Evolutionary conservation across 805 yeast genomes (phyloP).

Genomic region (Zygotorulaspora danielsina): DNA sequence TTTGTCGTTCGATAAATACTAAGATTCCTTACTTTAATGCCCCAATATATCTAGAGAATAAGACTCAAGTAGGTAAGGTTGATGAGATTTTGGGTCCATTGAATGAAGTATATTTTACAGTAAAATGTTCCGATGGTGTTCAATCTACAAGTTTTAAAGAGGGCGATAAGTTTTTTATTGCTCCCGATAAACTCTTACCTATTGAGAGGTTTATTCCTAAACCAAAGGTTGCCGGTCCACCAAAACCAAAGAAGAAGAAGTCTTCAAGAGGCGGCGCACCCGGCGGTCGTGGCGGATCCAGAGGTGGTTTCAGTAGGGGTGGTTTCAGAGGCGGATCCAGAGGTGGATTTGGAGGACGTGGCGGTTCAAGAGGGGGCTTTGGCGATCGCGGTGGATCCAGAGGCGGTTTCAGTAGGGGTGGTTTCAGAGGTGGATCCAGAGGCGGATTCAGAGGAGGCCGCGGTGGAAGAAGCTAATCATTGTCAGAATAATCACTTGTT

Average conservation of each 20-base stretch:
- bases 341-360: slow-evolving; percentile 43
- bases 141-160: slow-evolving; percentile 89
- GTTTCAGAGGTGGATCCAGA: slow-evolving; percentile 26
- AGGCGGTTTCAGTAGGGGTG: slow-evolving; percentile 38
- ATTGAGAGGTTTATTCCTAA: slow-evolving; percentile 95
- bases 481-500: background rate
- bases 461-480: slow-evolving; percentile 26
- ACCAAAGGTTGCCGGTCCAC: slow-evolving; percentile 84
- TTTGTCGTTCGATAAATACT: slow-evolving; percentile 89
- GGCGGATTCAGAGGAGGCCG: slow-evolving; percentile 19
- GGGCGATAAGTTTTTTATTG: slow-evolving; percentile 95
- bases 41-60: slow-evolving; percentile 94
- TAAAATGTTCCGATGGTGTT: slow-evolving; percentile 94
- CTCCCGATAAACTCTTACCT: slow-evolving; percentile 91
- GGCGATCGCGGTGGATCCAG: slow-evolving; percentile 36
- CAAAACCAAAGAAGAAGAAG: slow-evolving; percentile 67
- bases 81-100: slow-evolving; percentile 97
- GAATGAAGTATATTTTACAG: slow-evolving; percentile 96
- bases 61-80: slow-evolving; percentile 93
- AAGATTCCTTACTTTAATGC: slow-evolving; percentile 98
- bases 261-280: slow-evolving; percentile 52
- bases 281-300: slow-evolving; percentile 43
- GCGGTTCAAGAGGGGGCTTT: slow-evolving; percentile 42
- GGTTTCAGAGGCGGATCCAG: slow-evolving; percentile 45
- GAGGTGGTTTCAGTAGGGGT: slow-evolving; percentile 45